These are phyloP conservation scores for Colletotrichum paranaense DNA, from an alignment of 2,329 filamentous ascomycete species.

Conservation along the genomic window DNA sequence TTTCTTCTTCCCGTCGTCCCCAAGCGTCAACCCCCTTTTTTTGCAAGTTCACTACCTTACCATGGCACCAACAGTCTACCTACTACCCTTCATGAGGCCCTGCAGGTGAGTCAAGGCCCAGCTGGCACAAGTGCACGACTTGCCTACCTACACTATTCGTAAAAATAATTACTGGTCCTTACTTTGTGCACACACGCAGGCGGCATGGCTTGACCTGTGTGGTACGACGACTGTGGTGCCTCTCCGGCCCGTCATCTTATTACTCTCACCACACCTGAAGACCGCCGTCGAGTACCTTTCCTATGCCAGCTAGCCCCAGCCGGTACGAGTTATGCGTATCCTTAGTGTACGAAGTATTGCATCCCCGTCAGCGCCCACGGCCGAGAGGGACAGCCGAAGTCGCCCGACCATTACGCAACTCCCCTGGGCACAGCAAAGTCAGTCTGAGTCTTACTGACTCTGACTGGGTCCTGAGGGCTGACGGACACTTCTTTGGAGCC, in stretches of 20 bases:
- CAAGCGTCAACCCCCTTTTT: background rate
- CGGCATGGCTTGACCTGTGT: background rate
- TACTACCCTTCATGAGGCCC: background rate
- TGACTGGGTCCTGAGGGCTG: background rate
- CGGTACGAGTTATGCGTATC: conserved; percentile 1
- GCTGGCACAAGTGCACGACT: background rate
- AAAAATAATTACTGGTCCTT: background rate
- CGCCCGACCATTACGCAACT: conserved; percentile 13
- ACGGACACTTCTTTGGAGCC: background rate
- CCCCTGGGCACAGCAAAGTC: background rate
- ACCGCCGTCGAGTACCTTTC: background rate
- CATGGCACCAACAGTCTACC: background rate
- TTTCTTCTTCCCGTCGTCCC: background rate
- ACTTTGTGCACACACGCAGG: conserved; percentile 4
- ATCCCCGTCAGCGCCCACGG: background rate
- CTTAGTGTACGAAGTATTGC: too few species aligned
- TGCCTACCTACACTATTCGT: too few species aligned
- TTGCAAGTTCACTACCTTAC: background rate
- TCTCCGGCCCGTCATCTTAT: background rate
- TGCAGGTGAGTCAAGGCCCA: conserved; percentile 28
- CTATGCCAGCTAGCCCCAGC: background rate
- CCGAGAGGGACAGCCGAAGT: background rate
- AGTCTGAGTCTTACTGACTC: background rate
- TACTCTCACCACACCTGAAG: background rate
- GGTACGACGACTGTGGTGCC: background rate